Percentiles rank a stretch among this genome's conserved stretches.
Conservation (phyloP, 2,329 filamentous ascomycete species). For the Diaporthe ampelina region DNA sequence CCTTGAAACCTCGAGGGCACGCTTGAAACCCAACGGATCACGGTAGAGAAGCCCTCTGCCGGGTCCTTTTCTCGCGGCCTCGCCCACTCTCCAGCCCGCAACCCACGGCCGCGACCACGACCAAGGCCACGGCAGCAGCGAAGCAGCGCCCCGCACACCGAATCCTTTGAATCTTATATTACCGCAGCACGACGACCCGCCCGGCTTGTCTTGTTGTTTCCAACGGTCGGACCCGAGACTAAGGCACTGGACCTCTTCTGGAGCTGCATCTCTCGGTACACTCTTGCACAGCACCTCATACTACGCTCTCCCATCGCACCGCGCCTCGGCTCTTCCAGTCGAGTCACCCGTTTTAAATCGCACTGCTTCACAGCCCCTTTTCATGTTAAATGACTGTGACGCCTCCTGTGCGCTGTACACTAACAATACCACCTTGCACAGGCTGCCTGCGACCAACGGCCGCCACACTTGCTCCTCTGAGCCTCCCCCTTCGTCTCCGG, state of each 20-base stretch:
- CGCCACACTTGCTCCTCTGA: conserved; percentile 42
- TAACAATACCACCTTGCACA: conserved; percentile 49
- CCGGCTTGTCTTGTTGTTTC: conserved; percentile 15
- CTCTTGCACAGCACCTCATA: conserved; percentile 35
- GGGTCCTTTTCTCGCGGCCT: conserved; percentile 33
- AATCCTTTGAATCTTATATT: conserved; percentile 31
- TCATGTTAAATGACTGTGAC: conserved; percentile 31
- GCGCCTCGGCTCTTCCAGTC: conserved; percentile 27
- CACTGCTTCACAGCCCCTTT: conserved; percentile 39
- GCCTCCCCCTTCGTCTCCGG: conserved; percentile 28
- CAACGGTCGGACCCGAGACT: conserved; percentile 24
- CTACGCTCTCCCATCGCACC: conserved; percentile 31
- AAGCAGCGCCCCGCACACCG: conserved; percentile 26
- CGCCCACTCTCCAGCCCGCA: conserved; percentile 27
- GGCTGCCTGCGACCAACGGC: conserved; percentile 47
- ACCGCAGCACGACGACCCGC: conserved; percentile 24
- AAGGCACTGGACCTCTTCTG: background rate
- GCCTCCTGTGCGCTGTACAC: conserved; percentile 42
- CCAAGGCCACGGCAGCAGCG: conserved; percentile 17
- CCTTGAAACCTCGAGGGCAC: conserved; percentile 40
- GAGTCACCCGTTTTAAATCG: conserved; percentile 25
- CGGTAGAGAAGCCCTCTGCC: conserved; percentile 31
- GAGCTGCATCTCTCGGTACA: conserved; percentile 30
- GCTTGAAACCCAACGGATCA: conserved; percentile 33
- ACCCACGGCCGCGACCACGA: conserved; percentile 28